Conservation (phyloP, 768 basidiomycete genomes). For the Mycena galericulata region DNA sequence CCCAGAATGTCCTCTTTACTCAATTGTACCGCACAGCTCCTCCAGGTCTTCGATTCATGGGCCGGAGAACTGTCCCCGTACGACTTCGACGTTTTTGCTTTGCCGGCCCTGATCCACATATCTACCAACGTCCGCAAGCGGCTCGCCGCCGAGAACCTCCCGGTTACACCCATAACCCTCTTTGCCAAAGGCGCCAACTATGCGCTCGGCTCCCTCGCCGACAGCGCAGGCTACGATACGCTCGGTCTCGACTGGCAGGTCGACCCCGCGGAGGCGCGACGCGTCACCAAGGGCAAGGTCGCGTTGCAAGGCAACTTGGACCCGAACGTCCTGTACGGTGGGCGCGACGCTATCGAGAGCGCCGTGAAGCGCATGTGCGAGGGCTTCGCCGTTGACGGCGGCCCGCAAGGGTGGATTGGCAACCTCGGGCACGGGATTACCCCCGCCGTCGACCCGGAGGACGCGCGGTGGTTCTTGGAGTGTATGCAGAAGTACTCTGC, state of each 20-base stretch:
- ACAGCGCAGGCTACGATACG: conserved; percentile 82
- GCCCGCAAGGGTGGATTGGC: conserved; percentile 87
- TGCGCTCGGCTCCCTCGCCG: conserved; percentile 69
- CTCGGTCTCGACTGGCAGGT: conserved; percentile 94
- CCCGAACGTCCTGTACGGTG: conserved; percentile 88
- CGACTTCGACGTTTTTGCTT: conserved; percentile 87
- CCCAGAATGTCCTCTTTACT: conserved; percentile 1
- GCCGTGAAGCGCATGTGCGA: conserved; percentile 87
- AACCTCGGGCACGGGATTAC: conserved; percentile 99
- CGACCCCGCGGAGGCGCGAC: conserved; percentile 78
- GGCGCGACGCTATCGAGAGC: conserved; percentile 84
- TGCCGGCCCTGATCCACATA: conserved; percentile 83
- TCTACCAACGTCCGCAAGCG: conserved; percentile 72
- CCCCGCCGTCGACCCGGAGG: conserved; percentile 94
- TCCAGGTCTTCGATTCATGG: conserved; percentile 98
- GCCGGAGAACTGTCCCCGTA: conserved; percentile 92
- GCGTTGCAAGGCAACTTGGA: conserved; percentile 95
- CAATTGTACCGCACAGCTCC: conserved; percentile 69
- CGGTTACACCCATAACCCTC: conserved; percentile 83
- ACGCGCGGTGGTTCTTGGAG: conserved; percentile 91
- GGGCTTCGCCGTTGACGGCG: conserved; percentile 73
- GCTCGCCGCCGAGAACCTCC: conserved; percentile 65
- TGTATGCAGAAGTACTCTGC: conserved; percentile 88
- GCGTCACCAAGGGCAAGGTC: conserved; percentile 69
- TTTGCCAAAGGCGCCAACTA: conserved; percentile 96